Conservation (phyloP, 108 stramenopile species). For the Cyclotella cryptica region DNA sequence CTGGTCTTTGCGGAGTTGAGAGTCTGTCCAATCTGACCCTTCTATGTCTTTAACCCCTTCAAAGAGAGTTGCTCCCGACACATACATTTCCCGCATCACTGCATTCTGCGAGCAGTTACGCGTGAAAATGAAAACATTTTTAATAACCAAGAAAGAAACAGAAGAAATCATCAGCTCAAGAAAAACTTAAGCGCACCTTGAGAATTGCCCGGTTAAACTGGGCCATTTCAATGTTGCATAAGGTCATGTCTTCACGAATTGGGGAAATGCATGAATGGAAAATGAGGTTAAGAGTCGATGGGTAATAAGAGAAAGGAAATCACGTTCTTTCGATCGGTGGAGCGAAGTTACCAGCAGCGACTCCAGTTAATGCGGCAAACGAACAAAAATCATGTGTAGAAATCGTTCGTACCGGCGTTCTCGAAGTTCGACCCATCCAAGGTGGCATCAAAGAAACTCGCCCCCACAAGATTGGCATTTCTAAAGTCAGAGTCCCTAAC, state of each 20-base stretch:
- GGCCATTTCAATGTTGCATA: constrained; percentile 87
- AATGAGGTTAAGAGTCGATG: neutral
- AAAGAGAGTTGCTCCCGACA: constrained; percentile 89
- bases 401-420: constrained; percentile 65
- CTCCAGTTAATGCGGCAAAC: neutral
- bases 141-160: neutral
- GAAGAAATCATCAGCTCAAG: neutral
- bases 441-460: constrained; percentile 96
- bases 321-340: neutral
- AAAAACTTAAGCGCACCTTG: constrained; percentile 20
- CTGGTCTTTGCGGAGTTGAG: constrained; percentile 89
- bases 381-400: neutral
- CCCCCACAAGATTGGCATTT: constrained; percentile 75
- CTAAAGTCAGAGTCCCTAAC: constrained; percentile 91
- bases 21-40: constrained; percentile 83
- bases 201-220: constrained; percentile 83
- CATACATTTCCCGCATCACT: constrained; percentile 89
- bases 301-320: neutral
- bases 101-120: constrained; percentile 63
- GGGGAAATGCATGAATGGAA: neutral
- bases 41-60: constrained; percentile 87
- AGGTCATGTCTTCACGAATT: constrained; percentile 53
- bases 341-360: neutral
- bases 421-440: constrained; percentile 91
- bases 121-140: neutral